Conservation (phyloP, 1,284 basidiomycete species). For the Nidula niveotomentosa region DNA sequence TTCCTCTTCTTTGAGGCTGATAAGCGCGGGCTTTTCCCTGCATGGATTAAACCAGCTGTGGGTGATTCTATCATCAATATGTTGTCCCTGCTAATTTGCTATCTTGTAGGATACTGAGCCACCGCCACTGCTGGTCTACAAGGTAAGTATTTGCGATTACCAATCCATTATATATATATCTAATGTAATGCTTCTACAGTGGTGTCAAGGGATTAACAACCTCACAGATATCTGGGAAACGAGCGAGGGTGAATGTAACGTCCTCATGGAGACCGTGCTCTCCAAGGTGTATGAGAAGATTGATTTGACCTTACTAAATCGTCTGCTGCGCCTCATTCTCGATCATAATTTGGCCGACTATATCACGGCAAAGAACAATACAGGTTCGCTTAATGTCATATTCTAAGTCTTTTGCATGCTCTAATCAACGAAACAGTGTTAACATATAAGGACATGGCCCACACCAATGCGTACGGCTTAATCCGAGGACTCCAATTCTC, state of each 20-base stretch:
- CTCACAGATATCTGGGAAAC: constrained; percentile 97
- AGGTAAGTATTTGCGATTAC: constrained; percentile 46
- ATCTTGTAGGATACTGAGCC: constrained; percentile 80
- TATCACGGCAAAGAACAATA: constrained; percentile 98
- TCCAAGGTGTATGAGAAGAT: constrained; percentile 98
- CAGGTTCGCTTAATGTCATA: constrained; percentile 37
- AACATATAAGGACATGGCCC: constrained; percentile 95
- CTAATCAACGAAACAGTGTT: constrained; percentile 45
- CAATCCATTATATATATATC: constrained; percentile 1
- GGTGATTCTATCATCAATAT: constrained; percentile 12
- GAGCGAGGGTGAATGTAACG: constrained; percentile 93
- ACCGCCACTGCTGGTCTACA: constrained; percentile 94
- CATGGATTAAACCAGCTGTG: constrained; percentile 94
- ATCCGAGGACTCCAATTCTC: constrained; percentile 97
- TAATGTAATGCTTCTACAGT: constrained; percentile 32
- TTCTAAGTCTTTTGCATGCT: constrained; percentile 5
- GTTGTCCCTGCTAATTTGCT: constrained; percentile 6
- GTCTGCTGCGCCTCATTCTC: constrained; percentile 89
- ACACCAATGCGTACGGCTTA: constrained; percentile 89
- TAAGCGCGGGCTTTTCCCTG: constrained; percentile 94
- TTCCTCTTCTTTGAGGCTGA: constrained; percentile 93
- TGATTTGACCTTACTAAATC: constrained; percentile 91
- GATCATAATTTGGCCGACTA: constrained; percentile 98
- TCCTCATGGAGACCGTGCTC: constrained; percentile 96
- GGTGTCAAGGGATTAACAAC: constrained; percentile 95